A percentile compares a stretch with the other conserved stretches of the same genome.
These are phyloP conservation scores for Kitagawia praeruptora DNA, from an alignment of 129 eudicot species.

Conservation along the genomic window DNA sequence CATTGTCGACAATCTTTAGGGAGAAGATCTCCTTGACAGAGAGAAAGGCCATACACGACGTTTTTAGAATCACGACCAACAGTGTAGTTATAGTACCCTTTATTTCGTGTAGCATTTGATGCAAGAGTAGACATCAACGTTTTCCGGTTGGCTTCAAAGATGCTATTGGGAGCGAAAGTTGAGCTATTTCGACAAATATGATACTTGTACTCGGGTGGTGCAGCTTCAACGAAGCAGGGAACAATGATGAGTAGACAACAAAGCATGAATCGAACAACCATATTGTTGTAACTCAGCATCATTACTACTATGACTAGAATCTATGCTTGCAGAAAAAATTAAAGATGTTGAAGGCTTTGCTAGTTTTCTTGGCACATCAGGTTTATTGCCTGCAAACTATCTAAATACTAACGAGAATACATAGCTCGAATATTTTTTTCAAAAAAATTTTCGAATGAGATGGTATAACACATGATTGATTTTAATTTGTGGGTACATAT, in stretches of 20 bases:
- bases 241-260: neutral
- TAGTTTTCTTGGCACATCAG: too few species aligned
- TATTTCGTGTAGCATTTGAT: constrained; percentile 6
- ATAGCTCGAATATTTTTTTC: too few species aligned
- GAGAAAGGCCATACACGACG: constrained; percentile 21
- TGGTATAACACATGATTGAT: too few species aligned
- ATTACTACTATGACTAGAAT: too few species aligned
- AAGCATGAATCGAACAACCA: neutral
- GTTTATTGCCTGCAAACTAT: too few species aligned
- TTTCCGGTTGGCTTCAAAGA: neutral
- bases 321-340: neutral
- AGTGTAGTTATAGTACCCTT: neutral
- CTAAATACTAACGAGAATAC: too few species aligned
- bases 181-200: neutral
- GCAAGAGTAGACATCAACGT: neutral
- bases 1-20: constrained; percentile 20
- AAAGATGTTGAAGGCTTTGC: neutral
- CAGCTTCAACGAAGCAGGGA: neutral
- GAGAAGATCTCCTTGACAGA: constrained; percentile 42
- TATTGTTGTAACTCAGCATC: neutral
- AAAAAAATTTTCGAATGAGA: too few species aligned
- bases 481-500: too few species aligned
- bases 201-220: neutral
- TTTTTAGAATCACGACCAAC: constrained; percentile 3
- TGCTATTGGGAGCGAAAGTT: neutral